Evolutionary conservation across 2,329 filamentous ascomycete genomes (phyloP).

Genomic region (Colletotrichum tanaceti): DNA sequence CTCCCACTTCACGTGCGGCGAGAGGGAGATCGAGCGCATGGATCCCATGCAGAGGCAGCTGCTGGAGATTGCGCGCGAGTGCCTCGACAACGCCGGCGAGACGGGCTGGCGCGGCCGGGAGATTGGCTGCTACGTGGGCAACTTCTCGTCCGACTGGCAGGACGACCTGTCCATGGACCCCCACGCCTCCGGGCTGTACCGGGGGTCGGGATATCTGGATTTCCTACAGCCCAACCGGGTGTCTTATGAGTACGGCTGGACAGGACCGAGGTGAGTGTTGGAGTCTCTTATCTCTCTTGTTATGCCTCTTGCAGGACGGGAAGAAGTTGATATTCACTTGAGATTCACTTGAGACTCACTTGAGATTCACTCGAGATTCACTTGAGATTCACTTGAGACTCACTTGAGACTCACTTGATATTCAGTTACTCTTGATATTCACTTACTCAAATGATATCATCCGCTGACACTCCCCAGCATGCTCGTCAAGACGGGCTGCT

Average conservation of each 20-base stretch:
- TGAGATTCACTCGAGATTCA: too few relatives aligned
- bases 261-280: background rate
- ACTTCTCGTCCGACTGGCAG: conserved; percentile 3
- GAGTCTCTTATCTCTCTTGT: too few relatives aligned
- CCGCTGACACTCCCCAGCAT: too few relatives aligned
- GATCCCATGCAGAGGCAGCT: conserved; percentile 48
- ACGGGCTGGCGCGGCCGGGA: conserved; percentile 28
- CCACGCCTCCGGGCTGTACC: background rate
- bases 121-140: background rate
- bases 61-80: conserved; percentile 47
- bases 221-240: background rate
- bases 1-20: conserved; percentile 48
- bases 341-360: too few relatives aligned
- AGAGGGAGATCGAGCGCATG: conserved; percentile 45
- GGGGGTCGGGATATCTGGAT: background rate
- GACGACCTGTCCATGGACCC: conserved; percentile 33
- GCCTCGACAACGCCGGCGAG: conserved; percentile 47
- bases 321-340: too few relatives aligned
- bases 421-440: too few relatives aligned
- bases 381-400: too few relatives aligned
- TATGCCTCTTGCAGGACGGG: too few relatives aligned
- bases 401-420: too few relatives aligned
- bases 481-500: background rate
- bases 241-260: background rate
- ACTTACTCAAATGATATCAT: too few relatives aligned